A percentile compares a stretch with the other conserved stretches of the same genome.
Conservation (phyloP, 495 filamentous ascomycete genomes). For the Parachaetomium inaequale region DNA sequence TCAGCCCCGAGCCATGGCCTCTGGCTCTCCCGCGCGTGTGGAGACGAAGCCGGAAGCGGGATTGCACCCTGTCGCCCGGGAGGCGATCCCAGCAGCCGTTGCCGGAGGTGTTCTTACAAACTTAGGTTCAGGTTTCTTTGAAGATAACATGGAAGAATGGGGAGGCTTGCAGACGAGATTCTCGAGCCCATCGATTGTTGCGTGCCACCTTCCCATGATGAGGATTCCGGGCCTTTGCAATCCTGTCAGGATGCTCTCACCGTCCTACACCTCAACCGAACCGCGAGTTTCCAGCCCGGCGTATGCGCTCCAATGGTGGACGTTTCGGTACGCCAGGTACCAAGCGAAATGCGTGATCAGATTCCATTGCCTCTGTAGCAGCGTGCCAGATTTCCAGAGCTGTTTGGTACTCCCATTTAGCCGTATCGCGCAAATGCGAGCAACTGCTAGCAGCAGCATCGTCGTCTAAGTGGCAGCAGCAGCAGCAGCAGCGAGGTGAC, state of each 20-base stretch:
- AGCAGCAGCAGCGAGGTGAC: not conserved
- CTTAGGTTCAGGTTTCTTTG: no score
- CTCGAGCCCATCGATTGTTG: no score
- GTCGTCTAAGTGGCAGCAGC: not conserved
- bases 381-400: not conserved
- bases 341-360: not conserved
- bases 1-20: not conserved
- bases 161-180: no score
- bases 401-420: slow-evolving; percentile 1
- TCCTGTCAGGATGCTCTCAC: not conserved
- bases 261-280: not conserved
- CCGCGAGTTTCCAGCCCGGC: not conserved
- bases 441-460: not conserved
- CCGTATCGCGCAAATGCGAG: slow-evolving; percentile 6
- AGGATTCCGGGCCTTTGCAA: not conserved
- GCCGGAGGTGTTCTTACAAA: no score
- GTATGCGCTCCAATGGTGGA: not conserved
- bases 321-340: not conserved
- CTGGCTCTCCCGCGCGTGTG: not conserved
- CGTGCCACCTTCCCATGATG: no score
- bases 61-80: no score
- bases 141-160: no score
- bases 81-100: no score
- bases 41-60: slow-evolving; percentile 2
- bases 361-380: not conserved